Conservation (phyloP, 106 monocot genomes). For the Allium sativum region DNA sequence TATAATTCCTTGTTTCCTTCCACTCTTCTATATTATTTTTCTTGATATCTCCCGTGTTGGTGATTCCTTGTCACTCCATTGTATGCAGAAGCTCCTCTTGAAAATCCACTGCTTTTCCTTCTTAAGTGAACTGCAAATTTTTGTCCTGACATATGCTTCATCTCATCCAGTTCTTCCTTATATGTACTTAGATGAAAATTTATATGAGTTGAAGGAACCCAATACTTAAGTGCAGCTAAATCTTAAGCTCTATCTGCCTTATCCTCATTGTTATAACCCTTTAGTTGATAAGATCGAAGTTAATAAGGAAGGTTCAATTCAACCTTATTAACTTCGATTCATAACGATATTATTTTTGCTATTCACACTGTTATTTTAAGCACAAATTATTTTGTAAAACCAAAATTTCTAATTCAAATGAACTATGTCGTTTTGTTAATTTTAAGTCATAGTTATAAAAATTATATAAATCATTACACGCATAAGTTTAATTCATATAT, state of each 20-base stretch:
- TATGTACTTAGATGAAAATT: conserved; percentile 57
- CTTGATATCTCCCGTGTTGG: conserved; percentile 98
- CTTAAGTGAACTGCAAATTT: conserved; percentile 80
- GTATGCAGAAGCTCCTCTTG: conserved; percentile 86
- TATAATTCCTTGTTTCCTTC: conserved; percentile 96
- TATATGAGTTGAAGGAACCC: conserved; percentile 56
- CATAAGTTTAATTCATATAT: no score
- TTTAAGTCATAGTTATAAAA: no score
- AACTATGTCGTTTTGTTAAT: no score
- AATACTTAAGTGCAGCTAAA: conserved; percentile 76
- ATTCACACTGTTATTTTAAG: no score
- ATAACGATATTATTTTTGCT: no score
- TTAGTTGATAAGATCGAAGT: no score
- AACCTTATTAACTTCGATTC: no score
- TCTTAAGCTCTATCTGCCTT: conserved; percentile 71
- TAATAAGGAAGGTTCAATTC: no score
- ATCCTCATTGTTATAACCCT: conserved; percentile 69
- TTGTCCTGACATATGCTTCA: conserved; percentile 81
- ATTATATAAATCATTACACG: no score
- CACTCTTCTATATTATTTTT: conserved; percentile 86
- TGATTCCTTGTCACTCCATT: conserved; percentile 94
- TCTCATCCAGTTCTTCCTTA: conserved; percentile 79
- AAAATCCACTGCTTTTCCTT: conserved; percentile 96
- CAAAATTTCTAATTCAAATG: no score
- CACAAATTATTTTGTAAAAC: no score